Evolutionary conservation across 2,329 filamentous ascomycete genomes (phyloP).

Genomic region (Lecanicillium sp.): DNA sequence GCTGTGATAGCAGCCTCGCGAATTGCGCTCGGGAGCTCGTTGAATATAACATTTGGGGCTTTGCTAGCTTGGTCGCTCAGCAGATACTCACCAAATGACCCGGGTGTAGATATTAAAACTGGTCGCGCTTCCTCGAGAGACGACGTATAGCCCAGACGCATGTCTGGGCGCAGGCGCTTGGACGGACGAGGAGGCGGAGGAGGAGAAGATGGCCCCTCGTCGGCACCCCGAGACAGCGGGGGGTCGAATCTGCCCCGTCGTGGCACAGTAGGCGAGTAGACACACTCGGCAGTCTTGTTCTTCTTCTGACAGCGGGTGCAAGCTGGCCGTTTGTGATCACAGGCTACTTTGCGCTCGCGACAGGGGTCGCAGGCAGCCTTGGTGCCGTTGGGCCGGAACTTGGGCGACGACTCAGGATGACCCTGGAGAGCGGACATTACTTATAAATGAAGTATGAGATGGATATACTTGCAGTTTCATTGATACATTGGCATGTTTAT

Average conservation of each 20-base stretch:
- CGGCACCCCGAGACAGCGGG: background rate
- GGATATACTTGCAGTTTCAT: too few relatives aligned
- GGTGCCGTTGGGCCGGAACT: conserved; percentile 23
- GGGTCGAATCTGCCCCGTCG: background rate
- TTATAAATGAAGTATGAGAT: too few relatives aligned
- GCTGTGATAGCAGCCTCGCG: conserved; percentile 34
- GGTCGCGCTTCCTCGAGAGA: background rate
- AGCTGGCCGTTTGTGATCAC: conserved; percentile 32
- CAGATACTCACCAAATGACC: background rate
- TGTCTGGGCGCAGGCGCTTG: conserved; percentile 4
- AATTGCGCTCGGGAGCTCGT: conserved; percentile 22
- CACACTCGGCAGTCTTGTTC: conserved; percentile 26
- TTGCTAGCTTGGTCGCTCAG: background rate
- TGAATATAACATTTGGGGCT: background rate
- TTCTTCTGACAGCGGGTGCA: conserved; percentile 32
- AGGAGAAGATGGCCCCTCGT: background rate
- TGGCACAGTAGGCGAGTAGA: conserved; percentile 21
- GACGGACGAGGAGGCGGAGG: background rate
- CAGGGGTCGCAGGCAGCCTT: conserved; percentile 28
- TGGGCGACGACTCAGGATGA: background rate
- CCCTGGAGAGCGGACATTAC: background rate
- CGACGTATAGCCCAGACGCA: background rate
- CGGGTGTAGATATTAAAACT: background rate
- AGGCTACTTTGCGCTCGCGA: conserved; percentile 33
- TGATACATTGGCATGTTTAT: too few relatives aligned